Evolutionary conservation across 768 basidiomycete species (phyloP).

Genomic region (Suillus variegatus): DNA sequence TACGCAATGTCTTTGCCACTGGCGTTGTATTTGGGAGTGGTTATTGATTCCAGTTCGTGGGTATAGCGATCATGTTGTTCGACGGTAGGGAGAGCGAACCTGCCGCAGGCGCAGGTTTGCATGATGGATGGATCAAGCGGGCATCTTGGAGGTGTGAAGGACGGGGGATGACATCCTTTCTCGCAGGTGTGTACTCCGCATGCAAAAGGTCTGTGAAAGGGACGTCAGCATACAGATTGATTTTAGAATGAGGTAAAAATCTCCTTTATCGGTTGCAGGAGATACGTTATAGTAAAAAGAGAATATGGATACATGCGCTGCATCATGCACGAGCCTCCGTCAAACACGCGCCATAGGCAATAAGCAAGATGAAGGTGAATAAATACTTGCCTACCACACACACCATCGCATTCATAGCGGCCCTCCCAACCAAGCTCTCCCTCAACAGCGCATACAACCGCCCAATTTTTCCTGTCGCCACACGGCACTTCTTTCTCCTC

Average conservation of each 20-base stretch:
- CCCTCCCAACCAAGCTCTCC: constrained; percentile 65
- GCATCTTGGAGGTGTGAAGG: constrained; percentile 56
- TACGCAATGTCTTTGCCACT: constrained; percentile 13
- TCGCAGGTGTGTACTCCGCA: constrained; percentile 79
- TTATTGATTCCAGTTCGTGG: not conserved
- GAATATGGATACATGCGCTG: not conserved
- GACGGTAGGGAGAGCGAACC: constrained; percentile 44
- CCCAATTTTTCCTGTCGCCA: constrained; percentile 55
- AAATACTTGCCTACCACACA: not conserved
- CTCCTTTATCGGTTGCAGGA: not conserved
- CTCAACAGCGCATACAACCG: constrained; percentile 35
- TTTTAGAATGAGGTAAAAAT: not conserved
- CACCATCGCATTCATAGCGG: constrained; percentile 20
- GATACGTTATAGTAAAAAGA: not conserved
- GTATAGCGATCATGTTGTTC: constrained; percentile 16
- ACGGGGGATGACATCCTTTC: constrained; percentile 78
- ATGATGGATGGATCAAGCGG: constrained; percentile 72
- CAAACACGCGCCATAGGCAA: constrained; percentile 32
- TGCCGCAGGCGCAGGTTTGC: constrained; percentile 83
- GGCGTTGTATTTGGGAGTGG: constrained; percentile 10
- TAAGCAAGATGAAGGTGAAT: not conserved
- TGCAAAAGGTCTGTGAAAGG: constrained; percentile 53
- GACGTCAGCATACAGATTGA: not conserved
- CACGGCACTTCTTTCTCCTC: constrained; percentile 61
- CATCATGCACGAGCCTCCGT: constrained; percentile 31